Evolutionary conservation across 2,329 filamentous ascomycete genomes (phyloP).

Genomic region (Chaetomiaceae sp.): DNA sequence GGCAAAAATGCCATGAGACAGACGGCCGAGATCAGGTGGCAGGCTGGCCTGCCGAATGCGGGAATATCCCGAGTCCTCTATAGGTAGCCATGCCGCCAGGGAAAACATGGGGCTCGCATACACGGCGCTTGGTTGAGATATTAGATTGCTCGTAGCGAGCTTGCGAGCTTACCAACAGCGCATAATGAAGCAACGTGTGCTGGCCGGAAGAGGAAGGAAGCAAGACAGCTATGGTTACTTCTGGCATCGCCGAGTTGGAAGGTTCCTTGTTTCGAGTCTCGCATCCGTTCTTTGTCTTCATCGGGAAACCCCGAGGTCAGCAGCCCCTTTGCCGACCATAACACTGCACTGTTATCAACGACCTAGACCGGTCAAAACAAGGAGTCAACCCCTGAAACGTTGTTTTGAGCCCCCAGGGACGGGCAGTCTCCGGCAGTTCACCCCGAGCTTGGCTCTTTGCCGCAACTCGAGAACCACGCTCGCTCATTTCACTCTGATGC

Average conservation of each 20-base stretch:
- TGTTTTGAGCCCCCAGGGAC: not conserved
- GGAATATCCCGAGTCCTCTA: not conserved
- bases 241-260: not conserved
- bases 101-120: not conserved
- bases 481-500: too few relatives aligned
- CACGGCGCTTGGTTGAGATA: too few relatives aligned
- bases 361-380: slow-evolving; percentile 6
- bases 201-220: not conserved
- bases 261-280: not conserved
- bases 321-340: not conserved
- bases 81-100: not conserved
- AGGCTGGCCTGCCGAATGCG: not conserved
- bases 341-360: not conserved
- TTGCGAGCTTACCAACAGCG: too few relatives aligned
- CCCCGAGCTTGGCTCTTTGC: too few relatives aligned
- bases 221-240: not conserved
- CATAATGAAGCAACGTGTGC: not conserved
- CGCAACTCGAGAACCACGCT: too few relatives aligned
- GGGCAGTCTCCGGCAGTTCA: not conserved
- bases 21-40: not conserved
- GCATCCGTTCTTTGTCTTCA: not conserved
- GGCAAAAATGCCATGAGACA: slow-evolving; percentile 18
- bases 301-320: not conserved
- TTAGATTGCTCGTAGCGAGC: too few relatives aligned
- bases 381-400: slow-evolving; percentile 4